Evolutionary conservation across 108 stramenopile genomes (phyloP).

Genomic region (Skeletonema marinoi): DNA sequence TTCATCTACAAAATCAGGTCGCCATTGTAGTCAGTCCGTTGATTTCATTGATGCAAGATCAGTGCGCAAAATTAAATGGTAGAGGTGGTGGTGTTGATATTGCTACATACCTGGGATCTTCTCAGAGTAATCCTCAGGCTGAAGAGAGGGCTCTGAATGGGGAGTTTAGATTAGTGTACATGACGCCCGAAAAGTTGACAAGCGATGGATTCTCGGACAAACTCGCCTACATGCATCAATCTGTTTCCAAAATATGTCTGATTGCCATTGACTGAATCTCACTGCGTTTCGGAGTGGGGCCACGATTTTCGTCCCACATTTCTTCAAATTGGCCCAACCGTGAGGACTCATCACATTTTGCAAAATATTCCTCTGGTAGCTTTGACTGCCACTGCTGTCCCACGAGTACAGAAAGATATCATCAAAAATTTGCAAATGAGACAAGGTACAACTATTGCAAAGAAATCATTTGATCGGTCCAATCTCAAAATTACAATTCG

Average conservation of each 20-base stretch:
- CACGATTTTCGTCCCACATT: constrained; percentile 87
- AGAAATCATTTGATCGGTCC: constrained; percentile 85
- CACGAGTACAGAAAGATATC: constrained; percentile 80
- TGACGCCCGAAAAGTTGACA: constrained; percentile 91
- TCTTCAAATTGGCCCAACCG: constrained; percentile 55
- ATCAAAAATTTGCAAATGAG: constrained; percentile 60
- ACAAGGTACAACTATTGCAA: constrained; percentile 46
- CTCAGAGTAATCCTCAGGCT: constrained; percentile 56
- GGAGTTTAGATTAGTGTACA: constrained; percentile 79
- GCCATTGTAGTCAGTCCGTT: constrained; percentile 73
- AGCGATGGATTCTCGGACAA: constrained; percentile 51
- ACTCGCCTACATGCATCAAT: constrained; percentile 45
- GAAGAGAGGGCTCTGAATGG: constrained; percentile 61
- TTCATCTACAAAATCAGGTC: constrained; percentile 49
- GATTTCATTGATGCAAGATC: constrained; percentile 95
- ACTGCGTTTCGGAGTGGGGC: constrained; percentile 96
- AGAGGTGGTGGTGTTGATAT: constrained; percentile 10
- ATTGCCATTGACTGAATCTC: constrained; percentile 94
- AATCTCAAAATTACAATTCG: constrained; percentile 85
- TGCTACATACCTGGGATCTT: constrained; percentile 70
- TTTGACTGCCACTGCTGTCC: constrained; percentile 94
- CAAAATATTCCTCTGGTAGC: constrained; percentile 78
- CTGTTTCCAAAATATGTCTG: constrained; percentile 49
- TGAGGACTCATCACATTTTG: constrained; percentile 55
- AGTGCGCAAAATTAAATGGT: constrained; percentile 75